Conservation (phyloP, 2,329 filamentous ascomycete species). For the Epichloe bromicola region DNA sequence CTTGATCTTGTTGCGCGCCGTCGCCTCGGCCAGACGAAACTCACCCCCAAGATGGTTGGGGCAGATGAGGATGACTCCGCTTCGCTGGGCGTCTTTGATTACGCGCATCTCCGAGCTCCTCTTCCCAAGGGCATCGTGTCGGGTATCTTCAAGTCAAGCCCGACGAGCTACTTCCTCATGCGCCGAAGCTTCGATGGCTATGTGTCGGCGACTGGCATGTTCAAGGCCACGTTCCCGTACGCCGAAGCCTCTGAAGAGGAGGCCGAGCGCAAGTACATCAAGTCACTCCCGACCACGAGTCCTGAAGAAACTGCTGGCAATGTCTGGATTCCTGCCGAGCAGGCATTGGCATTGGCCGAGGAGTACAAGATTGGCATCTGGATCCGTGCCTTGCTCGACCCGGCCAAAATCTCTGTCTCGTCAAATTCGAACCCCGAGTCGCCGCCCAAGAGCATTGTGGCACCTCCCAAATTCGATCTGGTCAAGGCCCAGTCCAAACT, state of each 20-base stretch:
- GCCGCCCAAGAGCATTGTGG: conserved; percentile 61
- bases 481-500: conserved; percentile 30
- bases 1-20: conserved; percentile 67
- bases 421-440: conserved; percentile 49
- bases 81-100: conserved; percentile 78
- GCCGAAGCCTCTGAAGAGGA: conserved; percentile 61
- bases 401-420: conserved; percentile 55
- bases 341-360: conserved; percentile 69
- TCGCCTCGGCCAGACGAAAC: conserved; percentile 82
- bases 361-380: conserved; percentile 80
- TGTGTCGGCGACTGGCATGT: conserved; percentile 81
- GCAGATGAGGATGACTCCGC: conserved; percentile 61
- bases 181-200: conserved; percentile 74
- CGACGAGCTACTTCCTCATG: conserved; percentile 95
- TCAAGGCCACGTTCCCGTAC: conserved; percentile 79
- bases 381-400: conserved; percentile 86
- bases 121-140: conserved; percentile 83
- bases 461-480: conserved; percentile 73
- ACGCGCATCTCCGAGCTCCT: conserved; percentile 86
- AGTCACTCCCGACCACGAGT: conserved; percentile 67
- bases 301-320: conserved; percentile 90
- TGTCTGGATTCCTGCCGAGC: conserved; percentile 79
- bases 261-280: conserved; percentile 70
- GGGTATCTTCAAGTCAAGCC: conserved; percentile 81
- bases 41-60: conserved; percentile 69